These are phyloP conservation scores for Xerocomus brunneocitrinus DNA, from an alignment of 768 basidiomycete genomes.

Conservation along the genomic window DNA sequence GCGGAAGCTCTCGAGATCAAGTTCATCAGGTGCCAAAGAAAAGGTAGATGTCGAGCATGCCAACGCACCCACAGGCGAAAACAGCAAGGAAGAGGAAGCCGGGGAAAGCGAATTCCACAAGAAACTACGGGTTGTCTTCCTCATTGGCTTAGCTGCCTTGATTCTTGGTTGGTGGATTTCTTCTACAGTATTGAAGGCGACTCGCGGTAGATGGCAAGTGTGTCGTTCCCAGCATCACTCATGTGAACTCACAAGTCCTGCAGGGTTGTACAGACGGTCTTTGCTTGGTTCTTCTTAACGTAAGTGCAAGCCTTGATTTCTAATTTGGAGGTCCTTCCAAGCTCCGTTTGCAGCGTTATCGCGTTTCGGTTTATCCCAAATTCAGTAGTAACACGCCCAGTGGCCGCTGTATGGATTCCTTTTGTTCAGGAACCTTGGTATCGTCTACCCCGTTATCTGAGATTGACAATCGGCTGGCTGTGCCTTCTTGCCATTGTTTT, in stretches of 20 bases:
- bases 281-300: slow-evolving; percentile 81
- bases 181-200: slow-evolving; percentile 59
- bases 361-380: slow-evolving; percentile 84
- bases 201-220: slow-evolving; percentile 69
- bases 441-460: slow-evolving; percentile 45
- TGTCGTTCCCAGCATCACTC: background rate
- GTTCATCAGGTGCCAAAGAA: slow-evolving; percentile 10
- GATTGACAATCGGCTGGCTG: slow-evolving; percentile 70
- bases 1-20: slow-evolving; percentile 17
- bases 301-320: slow-evolving; percentile 31
- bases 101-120: slow-evolving; percentile 5
- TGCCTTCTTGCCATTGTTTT: slow-evolving; percentile 73
- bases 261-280: slow-evolving; percentile 78
- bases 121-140: slow-evolving; percentile 40
- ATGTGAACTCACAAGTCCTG: background rate
- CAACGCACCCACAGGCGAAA: background rate
- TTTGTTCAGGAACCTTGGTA: slow-evolving; percentile 66
- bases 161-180: slow-evolving; percentile 89
- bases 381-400: slow-evolving; percentile 63
- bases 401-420: slow-evolving; percentile 67
- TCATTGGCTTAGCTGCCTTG: slow-evolving; percentile 49
- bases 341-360: slow-evolving; percentile 47
- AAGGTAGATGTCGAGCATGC: slow-evolving; percentile 20
- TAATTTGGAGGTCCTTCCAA: background rate
- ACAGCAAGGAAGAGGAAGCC: slow-evolving; percentile 7